Evolutionary conservation across 2,329 filamentous ascomycete genomes (phyloP).

Genomic region (Colletotrichum graminicola): DNA sequence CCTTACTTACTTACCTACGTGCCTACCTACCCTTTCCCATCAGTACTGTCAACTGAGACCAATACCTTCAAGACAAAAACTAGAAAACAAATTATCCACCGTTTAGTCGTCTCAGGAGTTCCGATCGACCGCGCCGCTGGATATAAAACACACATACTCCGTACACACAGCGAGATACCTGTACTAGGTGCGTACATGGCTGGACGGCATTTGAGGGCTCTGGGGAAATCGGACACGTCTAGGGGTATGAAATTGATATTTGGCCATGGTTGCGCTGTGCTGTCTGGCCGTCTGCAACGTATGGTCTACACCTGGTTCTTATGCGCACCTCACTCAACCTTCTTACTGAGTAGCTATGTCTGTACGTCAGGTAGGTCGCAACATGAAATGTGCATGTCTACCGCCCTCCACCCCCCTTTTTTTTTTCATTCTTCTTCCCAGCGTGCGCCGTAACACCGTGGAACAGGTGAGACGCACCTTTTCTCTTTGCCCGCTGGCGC

Average conservation of each 20-base stretch:
- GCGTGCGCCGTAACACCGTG: constrained; percentile 8
- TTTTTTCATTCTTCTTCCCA: no score
- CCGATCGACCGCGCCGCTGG: not conserved
- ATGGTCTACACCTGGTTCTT: not conserved
- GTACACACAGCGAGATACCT: not conserved
- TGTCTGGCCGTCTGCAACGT: not conserved
- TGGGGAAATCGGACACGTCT: not conserved
- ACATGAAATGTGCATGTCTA: not conserved
- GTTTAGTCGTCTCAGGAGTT: not conserved
- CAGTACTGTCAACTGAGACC: not conserved
- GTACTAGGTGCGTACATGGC: not conserved
- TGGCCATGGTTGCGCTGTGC: not conserved
- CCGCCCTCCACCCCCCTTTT: no score
- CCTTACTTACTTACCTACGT: not conserved
- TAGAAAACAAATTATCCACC: not conserved
- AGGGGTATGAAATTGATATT: not conserved
- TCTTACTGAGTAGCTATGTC: not conserved
- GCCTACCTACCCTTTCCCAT: not conserved
- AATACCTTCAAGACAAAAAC: not conserved
- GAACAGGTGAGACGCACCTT: constrained; percentile 5
- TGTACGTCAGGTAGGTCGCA: not conserved
- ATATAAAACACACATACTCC: not conserved
- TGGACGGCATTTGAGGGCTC: no score
- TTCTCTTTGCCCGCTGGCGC: constrained; percentile 27
- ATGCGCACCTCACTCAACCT: no score